A percentile compares a stretch with the other conserved stretches of the same genome.
These are phyloP conservation scores for Nannochloropsis gaditana DNA, from an alignment of 108 stramenopile genomes.

Conservation along the genomic window DNA sequence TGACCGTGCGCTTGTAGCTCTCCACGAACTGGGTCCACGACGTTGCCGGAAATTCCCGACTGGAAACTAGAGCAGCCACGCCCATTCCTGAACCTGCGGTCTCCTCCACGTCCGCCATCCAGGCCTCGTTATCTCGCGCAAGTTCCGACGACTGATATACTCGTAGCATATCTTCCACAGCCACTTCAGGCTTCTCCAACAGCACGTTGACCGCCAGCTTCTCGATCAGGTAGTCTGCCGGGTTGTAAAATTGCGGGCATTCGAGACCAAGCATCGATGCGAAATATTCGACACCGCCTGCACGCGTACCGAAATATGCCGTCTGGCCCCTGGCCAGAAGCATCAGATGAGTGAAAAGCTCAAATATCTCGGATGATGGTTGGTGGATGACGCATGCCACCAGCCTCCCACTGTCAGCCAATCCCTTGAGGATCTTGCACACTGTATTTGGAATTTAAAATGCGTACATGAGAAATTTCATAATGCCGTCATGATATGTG, in stretches of 20 bases:
- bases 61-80: background rate
- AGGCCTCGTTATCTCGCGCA: background rate
- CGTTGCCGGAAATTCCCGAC: background rate
- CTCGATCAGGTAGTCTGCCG: conserved; percentile 36
- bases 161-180: background rate
- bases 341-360: conserved; percentile 35
- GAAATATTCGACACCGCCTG: conserved; percentile 25
- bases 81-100: background rate
- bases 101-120: conserved; percentile 13
- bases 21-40: background rate
- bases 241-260: conserved; percentile 42
- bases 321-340: conserved; percentile 40
- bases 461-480: too few species aligned
- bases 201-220: background rate
- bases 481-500: too few species aligned
- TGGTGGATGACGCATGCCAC: conserved; percentile 8
- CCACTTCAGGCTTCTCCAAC: conserved; percentile 1
- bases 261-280: conserved; percentile 25
- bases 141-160: background rate
- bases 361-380: conserved; percentile 24
- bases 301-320: conserved; percentile 25
- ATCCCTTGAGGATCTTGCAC: background rate
- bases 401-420: background rate
- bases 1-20: conserved; percentile 12
- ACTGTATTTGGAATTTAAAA: background rate